A percentile compares a stretch with the other conserved stretches of the same genome.
Conservation (phyloP, 1,284 basidiomycete species). For the Pascua guehoae region DNA sequence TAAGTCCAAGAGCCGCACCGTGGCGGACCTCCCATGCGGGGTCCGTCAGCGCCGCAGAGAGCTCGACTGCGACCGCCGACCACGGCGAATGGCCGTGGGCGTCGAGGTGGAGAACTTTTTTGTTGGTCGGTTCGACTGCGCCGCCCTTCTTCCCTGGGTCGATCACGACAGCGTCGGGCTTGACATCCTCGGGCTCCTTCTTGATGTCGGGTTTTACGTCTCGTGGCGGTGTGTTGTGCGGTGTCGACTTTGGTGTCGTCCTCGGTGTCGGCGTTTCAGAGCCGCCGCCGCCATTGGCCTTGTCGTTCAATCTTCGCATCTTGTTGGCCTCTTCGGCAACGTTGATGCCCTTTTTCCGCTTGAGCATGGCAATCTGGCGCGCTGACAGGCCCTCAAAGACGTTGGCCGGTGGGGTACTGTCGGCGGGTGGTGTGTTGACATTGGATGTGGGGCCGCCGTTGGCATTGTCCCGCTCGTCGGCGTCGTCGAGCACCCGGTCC, state of each 20-base stretch:
- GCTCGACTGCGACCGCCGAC: conserved; percentile 74
- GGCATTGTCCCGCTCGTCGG: conserved; percentile 24
- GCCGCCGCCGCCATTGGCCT: conserved; percentile 8
- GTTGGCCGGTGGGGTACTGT: conserved; percentile 25
- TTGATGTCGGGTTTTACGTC: conserved; percentile 11
- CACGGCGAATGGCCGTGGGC: conserved; percentile 77
- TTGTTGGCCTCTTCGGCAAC: conserved; percentile 46
- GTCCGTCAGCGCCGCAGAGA: conserved; percentile 80
- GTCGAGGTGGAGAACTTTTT: conserved; percentile 19
- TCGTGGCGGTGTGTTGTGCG: conserved; percentile 8
- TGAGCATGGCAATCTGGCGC: conserved; percentile 48
- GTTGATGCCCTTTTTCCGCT: conserved; percentile 49
- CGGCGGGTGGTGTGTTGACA: not conserved
- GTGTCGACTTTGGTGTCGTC: conserved; percentile 13
- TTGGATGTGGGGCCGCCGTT: conserved; percentile 12
- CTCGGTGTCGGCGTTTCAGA: conserved; percentile 12
- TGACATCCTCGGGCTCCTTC: conserved; percentile 9
- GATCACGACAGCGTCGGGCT: conserved; percentile 35
- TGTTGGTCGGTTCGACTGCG: conserved; percentile 34
- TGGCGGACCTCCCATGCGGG: conserved; percentile 91
- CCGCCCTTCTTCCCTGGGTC: conserved; percentile 48
- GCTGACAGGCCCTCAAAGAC: conserved; percentile 48
- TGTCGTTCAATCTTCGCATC: conserved; percentile 41
- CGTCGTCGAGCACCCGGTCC: conserved; percentile 40
- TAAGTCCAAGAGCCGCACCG: conserved; percentile 85